Evolutionary conservation across 2,329 filamentous ascomycete genomes (phyloP).

Genomic region (Leptographium lundbergii): DNA sequence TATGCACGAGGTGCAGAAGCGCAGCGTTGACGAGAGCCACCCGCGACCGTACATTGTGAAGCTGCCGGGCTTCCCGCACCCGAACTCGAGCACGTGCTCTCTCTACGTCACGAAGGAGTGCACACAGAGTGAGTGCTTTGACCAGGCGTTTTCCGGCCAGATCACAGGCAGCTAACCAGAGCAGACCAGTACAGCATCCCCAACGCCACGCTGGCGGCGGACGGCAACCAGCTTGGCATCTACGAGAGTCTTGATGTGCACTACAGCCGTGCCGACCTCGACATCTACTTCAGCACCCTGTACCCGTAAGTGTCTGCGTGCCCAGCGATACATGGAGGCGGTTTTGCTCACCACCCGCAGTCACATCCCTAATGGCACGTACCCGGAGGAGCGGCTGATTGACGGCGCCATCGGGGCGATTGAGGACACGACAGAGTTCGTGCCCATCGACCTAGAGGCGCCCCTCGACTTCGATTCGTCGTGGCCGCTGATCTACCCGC

Average conservation of each 20-base stretch:
- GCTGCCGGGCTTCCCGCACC: slow-evolving; percentile 6
- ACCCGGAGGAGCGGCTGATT: slow-evolving; percentile 18
- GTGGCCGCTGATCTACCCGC: slow-evolving; percentile 27
- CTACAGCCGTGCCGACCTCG: slow-evolving; percentile 12
- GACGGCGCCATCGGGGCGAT: slow-evolving; percentile 18
- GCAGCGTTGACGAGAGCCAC: background rate
- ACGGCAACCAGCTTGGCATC: slow-evolving; percentile 12
- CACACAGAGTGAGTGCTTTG: slow-evolving; percentile 3
- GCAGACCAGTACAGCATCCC: slow-evolving; percentile 13
- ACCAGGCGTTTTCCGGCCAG: background rate
- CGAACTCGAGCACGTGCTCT: slow-evolving; percentile 6
- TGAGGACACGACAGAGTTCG: slow-evolving; percentile 5
- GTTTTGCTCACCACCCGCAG: background rate
- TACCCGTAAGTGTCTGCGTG: slow-evolving; percentile 7
- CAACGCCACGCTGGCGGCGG: slow-evolving; percentile 3
- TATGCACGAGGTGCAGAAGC: background rate
- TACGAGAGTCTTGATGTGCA: slow-evolving; percentile 13
- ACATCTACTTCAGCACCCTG: slow-evolving; percentile 12
- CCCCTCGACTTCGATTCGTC: slow-evolving; percentile 24
- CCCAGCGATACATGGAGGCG: no score
- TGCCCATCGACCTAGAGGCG: slow-evolving; percentile 19
- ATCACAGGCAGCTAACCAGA: background rate
- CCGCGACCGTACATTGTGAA: slow-evolving; percentile 3
- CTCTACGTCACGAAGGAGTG: slow-evolving; percentile 8
- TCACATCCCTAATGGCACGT: slow-evolving; percentile 19